Conservation (phyloP, 2,329 filamentous ascomycete genomes). For the Coniochaeta sp. region DNA sequence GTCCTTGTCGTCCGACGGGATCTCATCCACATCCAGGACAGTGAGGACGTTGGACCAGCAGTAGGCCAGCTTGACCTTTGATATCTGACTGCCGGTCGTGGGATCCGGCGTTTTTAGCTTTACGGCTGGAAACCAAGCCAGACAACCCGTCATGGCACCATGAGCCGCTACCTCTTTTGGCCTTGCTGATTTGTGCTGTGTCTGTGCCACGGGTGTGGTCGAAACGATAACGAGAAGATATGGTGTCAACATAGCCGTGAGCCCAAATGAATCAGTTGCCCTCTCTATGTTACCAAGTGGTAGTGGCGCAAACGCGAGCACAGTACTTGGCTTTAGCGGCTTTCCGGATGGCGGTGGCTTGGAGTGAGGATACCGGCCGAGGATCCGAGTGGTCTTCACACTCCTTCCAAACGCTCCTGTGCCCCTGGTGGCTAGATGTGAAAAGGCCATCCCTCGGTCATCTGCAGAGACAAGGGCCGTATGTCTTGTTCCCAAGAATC, state of each 20-base stretch:
- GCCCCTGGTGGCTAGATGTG: slow-evolving; percentile 87
- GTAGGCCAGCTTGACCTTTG: slow-evolving; percentile 85
- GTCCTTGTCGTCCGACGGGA: slow-evolving; percentile 60
- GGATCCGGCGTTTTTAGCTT: slow-evolving; percentile 73
- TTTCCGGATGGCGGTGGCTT: slow-evolving; percentile 51
- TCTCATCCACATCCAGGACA: slow-evolving; percentile 78
- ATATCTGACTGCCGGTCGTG: slow-evolving; percentile 59
- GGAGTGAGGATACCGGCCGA: slow-evolving; percentile 81
- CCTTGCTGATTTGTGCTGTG: slow-evolving; percentile 85
- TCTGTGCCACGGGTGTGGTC: slow-evolving; percentile 91
- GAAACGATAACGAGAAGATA: slow-evolving; percentile 96
- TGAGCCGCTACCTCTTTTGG: slow-evolving; percentile 89
- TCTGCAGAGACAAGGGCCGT: slow-evolving; percentile 95
- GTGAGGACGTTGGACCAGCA: slow-evolving; percentile 99
- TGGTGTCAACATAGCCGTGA: slow-evolving; percentile 92
- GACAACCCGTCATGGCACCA: slow-evolving; percentile 83
- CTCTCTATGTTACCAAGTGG: slow-evolving; percentile 93
- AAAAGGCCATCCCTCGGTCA: slow-evolving; percentile 95
- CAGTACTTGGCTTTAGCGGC: slow-evolving; percentile 82
- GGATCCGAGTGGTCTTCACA: slow-evolving; percentile 82
- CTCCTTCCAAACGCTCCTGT: slow-evolving; percentile 78
- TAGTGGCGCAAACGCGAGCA: slow-evolving; percentile 83
- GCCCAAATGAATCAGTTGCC: slow-evolving; percentile 75
- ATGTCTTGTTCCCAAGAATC: slow-evolving; percentile 86
- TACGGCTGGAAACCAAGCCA: slow-evolving; percentile 97